phyloP scores from a whole-genome alignment of 129 eudicot genomes.

The Pittosporum tobira region DNA sequence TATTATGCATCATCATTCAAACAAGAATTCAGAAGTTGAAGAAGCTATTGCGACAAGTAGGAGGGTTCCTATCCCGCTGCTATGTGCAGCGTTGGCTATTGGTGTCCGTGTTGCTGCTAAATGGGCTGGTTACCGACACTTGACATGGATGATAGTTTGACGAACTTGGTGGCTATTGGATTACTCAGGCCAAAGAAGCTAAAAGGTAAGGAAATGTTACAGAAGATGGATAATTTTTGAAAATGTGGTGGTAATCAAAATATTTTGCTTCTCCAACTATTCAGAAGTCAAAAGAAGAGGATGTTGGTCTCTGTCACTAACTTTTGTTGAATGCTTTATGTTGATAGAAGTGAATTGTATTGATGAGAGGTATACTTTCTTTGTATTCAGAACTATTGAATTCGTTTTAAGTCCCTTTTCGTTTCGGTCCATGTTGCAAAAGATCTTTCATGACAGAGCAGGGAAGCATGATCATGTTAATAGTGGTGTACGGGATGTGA shows the following conservation, averaged over 20 bases:
- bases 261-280: too few species aligned
- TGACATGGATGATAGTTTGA: slow-evolving; percentile 94
- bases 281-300: slow-evolving; percentile 11
- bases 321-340: too few species aligned
- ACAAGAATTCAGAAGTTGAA: slow-evolving; percentile 16
- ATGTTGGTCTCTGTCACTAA: too few species aligned
- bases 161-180: neutral
- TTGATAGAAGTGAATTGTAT: too few species aligned
- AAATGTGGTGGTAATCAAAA: neutral
- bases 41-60: slow-evolving; percentile 20
- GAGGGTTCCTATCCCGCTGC: slow-evolving; percentile 62
- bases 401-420: too few species aligned
- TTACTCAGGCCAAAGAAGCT: neutral
- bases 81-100: slow-evolving; percentile 74
- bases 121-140: slow-evolving; percentile 85
- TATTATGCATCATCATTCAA: slow-evolving; percentile 40
- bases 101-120: slow-evolving; percentile 80
- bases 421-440: too few species aligned
- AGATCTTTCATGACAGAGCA: too few species aligned
- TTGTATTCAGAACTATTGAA: too few species aligned
- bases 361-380: too few species aligned
- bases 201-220: neutral
- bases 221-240: neutral
- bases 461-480: too few species aligned
- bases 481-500: too few species aligned